Conservation (phyloP, 2,329 filamentous ascomycete genomes). For the Diaporthe aspalathi region DNA sequence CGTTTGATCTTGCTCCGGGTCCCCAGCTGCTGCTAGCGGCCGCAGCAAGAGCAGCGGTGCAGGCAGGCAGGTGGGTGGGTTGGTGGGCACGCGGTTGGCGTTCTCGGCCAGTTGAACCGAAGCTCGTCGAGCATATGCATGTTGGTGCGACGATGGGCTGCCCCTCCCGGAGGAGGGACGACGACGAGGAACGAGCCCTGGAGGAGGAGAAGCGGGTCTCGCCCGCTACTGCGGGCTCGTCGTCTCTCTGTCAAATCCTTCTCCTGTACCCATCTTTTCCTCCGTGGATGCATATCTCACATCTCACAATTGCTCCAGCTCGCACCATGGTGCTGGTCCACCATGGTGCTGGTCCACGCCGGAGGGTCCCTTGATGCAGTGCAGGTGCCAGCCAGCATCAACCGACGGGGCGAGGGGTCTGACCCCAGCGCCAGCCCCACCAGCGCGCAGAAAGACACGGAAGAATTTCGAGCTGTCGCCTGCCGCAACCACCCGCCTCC, state of each 20-base stretch:
- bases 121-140: slow-evolving; percentile 22
- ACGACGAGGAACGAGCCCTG: too few species aligned
- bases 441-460: slow-evolving; percentile 13
- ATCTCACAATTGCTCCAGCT: slow-evolving; percentile 28
- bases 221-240: slow-evolving; percentile 13
- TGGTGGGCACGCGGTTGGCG: slow-evolving; percentile 28
- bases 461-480: slow-evolving; percentile 32
- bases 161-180: neutral
- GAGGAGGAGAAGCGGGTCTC: slow-evolving; percentile 14
- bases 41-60: slow-evolving; percentile 26
- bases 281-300: slow-evolving; percentile 32
- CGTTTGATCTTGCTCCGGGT: slow-evolving; percentile 28
- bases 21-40: slow-evolving; percentile 30
- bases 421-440: slow-evolving; percentile 30
- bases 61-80: too few species aligned
- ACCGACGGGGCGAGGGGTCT: slow-evolving; percentile 15
- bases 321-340: slow-evolving; percentile 6
- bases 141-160: slow-evolving; percentile 32
- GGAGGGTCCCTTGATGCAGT: slow-evolving; percentile 34
- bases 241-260: slow-evolving; percentile 22
- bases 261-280: slow-evolving; percentile 26
- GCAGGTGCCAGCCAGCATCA: slow-evolving; percentile 32
- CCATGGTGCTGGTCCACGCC: too few species aligned
- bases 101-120: slow-evolving; percentile 38
- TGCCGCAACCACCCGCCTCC: too few species aligned